Evolutionary conservation across 208 protist species (phyloP).

Genomic region (Leishmania guyanensis): DNA sequence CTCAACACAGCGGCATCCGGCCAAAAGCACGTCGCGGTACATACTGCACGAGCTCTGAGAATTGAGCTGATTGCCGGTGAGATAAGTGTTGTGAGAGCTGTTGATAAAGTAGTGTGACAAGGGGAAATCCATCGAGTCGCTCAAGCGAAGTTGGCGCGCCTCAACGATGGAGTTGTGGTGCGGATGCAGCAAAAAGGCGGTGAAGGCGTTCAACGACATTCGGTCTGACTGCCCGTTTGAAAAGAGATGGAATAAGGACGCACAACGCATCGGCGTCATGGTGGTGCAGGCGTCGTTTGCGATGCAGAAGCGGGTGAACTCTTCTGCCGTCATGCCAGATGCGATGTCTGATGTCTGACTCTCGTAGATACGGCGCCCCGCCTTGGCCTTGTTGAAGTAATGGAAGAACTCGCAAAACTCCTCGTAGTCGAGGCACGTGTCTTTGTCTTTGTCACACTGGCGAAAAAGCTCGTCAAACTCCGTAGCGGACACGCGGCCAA

Average conservation of each 20-base stretch:
- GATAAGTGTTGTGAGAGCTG: slow-evolving; percentile 96
- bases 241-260: slow-evolving; percentile 40
- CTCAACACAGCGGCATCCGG: slow-evolving; percentile 85
- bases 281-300: slow-evolving; percentile 21
- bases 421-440: slow-evolving; percentile 33
- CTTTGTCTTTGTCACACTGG: slow-evolving; percentile 31
- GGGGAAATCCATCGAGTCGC: slow-evolving; percentile 79
- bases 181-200: slow-evolving; percentile 32
- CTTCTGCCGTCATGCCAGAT: slow-evolving; percentile 24
- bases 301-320: slow-evolving; percentile 30
- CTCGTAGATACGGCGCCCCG: slow-evolving; percentile 13
- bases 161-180: slow-evolving; percentile 25
- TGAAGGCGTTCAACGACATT: slow-evolving; percentile 43
- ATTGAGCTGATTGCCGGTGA: slow-evolving; percentile 93
- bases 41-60: slow-evolving; percentile 47
- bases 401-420: slow-evolving; percentile 54
- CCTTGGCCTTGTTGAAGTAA: slow-evolving; percentile 34
- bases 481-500: slow-evolving; percentile 32
- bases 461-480: slow-evolving; percentile 32
- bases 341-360: not conserved
- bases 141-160: slow-evolving; percentile 18
- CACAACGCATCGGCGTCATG: slow-evolving; percentile 25
- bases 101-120: slow-evolving; percentile 90
- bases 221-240: slow-evolving; percentile 24
- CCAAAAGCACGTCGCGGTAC: slow-evolving; percentile 63